A percentile compares a stretch with the other conserved stretches of the same genome.
Conservation (phyloP, 768 basidiomycete species). For the Krasilnikovozyma curviuscula region DNA sequence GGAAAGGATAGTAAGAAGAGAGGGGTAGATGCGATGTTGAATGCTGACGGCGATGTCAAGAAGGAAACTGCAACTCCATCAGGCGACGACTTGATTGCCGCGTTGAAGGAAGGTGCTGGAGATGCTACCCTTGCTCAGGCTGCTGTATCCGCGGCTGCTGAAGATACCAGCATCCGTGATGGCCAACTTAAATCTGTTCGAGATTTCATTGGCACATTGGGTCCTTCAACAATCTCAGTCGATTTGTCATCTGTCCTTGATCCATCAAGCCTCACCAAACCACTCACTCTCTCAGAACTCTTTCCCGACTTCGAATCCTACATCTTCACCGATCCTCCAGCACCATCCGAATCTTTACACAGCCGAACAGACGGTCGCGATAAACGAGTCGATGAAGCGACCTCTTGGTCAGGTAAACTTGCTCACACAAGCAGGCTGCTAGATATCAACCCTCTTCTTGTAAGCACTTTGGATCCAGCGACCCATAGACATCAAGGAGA, state of each 20-base stretch:
- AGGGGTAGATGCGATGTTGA: too few relatives aligned
- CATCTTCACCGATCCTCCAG: background rate
- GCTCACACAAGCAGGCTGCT: constrained; percentile 59
- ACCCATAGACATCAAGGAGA: constrained; percentile 46
- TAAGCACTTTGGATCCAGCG: constrained; percentile 66
- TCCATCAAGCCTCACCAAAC: background rate
- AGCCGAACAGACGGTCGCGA: constrained; percentile 36
- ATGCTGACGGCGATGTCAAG: too few relatives aligned
- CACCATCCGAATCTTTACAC: background rate
- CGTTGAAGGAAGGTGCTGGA: too few relatives aligned
- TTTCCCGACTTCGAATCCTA: constrained; percentile 7
- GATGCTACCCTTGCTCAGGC: too few relatives aligned
- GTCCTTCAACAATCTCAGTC: background rate
- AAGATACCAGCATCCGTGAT: background rate
- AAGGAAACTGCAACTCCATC: background rate
- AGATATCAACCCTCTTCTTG: constrained; percentile 58
- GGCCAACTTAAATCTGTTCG: background rate
- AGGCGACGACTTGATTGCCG: background rate
- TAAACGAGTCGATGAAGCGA: constrained; percentile 51
- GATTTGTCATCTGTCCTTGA: background rate
- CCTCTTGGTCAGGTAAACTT: constrained; percentile 47
- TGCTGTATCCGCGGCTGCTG: too few relatives aligned
- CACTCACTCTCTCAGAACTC: constrained; percentile 1
- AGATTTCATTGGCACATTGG: too few relatives aligned
- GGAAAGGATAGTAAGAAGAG: too few relatives aligned